Evolutionary conservation across 257 asterid species (phyloP), one percentile per base, ranked within the genome.

Genomic region (Primulina huaijiensis): DNA sequence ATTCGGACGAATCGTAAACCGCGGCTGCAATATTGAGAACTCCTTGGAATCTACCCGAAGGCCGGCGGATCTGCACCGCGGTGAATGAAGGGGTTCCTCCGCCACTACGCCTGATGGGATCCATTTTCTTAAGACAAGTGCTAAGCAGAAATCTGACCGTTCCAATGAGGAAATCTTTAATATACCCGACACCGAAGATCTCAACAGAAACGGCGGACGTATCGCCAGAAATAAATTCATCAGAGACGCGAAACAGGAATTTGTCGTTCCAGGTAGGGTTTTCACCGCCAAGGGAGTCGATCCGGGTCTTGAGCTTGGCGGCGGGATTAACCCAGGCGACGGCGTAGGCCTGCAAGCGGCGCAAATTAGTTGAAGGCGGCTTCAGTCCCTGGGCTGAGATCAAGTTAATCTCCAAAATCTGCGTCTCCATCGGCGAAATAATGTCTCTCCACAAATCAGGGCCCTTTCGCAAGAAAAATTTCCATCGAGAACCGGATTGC

Each of bases 231-330:
- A 87, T 27, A 83, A 93, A 93, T 0, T 85, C 88, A 1, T 86
- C 71, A 10, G 90, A 75, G 37, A 90, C 95, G 11, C 92, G 84
- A 78, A 93, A 93, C 62, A 90, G 91, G 69, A 93, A 93, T 31
- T 87, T 89, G 80, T 90, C 99, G 79, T 94, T 91, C 99, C 97
- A 91, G 61, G 88, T 87, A 34, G 99, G 97, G 75, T 89, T 91
- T 43, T 84, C 96, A 57, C 88, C 83, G 20, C 93, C 93, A 58
- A 82, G 64, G 1, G 83, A 80, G 72, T 94, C 99, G 31, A 84
- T 69, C 4, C 82, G 78, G 50, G 96, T 83, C n/a, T 89, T 90
- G 74, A 93, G 96, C 77, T 90, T 93, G n/a, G 72, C 62, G 1
- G 85, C 74, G 0, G 96, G 77, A 77, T 87, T 74, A 50, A 91